phyloP scores from a whole-genome alignment of 768 basidiomycete genomes.

The Termitomyces sp. region DNA sequence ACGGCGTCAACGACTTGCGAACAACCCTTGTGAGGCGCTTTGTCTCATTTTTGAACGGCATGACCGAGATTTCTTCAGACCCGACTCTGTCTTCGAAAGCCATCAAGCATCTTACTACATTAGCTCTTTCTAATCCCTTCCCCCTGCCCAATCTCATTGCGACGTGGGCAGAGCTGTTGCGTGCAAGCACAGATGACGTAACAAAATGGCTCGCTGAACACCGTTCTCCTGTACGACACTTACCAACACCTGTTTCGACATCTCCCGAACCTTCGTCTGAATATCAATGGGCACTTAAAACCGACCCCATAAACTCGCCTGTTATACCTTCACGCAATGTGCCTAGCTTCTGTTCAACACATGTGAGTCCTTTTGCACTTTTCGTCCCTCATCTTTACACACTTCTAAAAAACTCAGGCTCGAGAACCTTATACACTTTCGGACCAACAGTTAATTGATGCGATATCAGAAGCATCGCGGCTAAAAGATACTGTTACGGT shows the following conservation, averaged over 20 bases:
- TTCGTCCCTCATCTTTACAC: background rate
- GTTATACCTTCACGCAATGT: constrained; percentile 6
- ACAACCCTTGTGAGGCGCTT: background rate
- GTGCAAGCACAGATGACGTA: constrained; percentile 19
- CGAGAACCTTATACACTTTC: constrained; percentile 10
- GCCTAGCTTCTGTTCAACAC: background rate
- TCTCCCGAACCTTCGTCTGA: constrained; percentile 18
- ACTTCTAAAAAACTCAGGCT: constrained; percentile 12
- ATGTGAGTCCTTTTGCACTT: constrained; percentile 1
- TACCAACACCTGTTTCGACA: constrained; percentile 21
- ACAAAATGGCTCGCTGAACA: constrained; percentile 18
- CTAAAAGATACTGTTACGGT: background rate
- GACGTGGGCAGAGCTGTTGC: constrained; percentile 28
- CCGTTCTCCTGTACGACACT: constrained; percentile 11
- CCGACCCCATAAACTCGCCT: constrained; percentile 17
- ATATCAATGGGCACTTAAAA: constrained; percentile 10
- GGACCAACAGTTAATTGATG: constrained; percentile 12
- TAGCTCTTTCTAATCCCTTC: constrained; percentile 17
- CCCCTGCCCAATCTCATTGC: constrained; percentile 22
- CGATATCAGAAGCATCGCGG: constrained; percentile 17
- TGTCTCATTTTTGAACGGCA: background rate
- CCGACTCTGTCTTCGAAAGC: constrained; percentile 18
- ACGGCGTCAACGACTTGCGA: constrained; percentile 3
- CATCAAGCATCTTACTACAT: constrained; percentile 19
- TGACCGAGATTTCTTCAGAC: background rate